A percentile compares a stretch with the other conserved stretches of the same genome.
Conservation (phyloP, 176 grass and related monocot species). For the Melocanna baccifera region DNA sequence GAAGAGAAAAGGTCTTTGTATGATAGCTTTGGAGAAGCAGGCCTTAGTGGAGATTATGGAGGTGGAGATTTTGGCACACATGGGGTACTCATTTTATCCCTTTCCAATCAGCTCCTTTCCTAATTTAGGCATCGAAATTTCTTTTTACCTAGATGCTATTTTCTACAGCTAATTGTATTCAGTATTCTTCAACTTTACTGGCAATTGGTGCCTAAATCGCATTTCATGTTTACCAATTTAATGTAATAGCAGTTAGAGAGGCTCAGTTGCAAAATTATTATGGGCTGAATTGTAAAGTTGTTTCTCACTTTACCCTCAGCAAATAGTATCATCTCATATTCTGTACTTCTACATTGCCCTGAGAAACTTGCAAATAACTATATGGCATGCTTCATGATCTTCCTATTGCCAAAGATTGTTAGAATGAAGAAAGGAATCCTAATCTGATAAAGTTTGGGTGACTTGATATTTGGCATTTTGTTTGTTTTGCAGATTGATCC, state of each 20-base stretch:
- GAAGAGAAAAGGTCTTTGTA: constrained; percentile 84
- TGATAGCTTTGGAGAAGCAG: constrained; percentile 73
- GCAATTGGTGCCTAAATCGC: not conserved
- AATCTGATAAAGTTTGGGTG: not conserved
- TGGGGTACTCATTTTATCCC: constrained; percentile 47
- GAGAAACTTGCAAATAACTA: not conserved
- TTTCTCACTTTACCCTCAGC: not conserved
- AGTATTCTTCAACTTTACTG: not conserved
- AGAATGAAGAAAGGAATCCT: not conserved
- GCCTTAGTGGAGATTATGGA: constrained; percentile 41
- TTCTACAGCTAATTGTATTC: not conserved
- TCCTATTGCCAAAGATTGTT: not conserved
- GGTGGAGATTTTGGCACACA: constrained; percentile 41
- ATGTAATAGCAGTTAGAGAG: not conserved
- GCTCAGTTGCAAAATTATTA: not conserved
- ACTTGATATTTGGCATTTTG: constrained; percentile 23
- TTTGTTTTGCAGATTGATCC: constrained; percentile 64
- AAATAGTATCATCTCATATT: not conserved
- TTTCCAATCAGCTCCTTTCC: not conserved
- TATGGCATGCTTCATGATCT: not conserved
- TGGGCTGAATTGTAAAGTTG: not conserved
- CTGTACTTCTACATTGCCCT: not conserved
- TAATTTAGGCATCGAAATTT: not conserved
- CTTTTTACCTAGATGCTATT: not conserved
- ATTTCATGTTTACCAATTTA: not conserved